Base-by-base conservation (phyloP, 495 filamentous ascomycete genomes). In the Talaromyces adpressus region DNA sequence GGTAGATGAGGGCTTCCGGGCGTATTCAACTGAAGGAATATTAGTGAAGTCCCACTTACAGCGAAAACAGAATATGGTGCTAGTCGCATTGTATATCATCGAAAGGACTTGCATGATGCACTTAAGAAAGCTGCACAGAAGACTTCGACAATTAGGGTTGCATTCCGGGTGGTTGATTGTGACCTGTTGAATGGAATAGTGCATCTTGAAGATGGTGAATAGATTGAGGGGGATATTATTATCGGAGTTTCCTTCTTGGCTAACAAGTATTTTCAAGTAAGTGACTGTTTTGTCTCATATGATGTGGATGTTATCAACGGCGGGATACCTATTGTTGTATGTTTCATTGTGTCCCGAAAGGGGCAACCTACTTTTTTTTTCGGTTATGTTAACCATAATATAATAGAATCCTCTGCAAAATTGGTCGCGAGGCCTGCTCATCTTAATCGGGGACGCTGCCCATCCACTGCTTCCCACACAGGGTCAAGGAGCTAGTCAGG, bases 391-490 rank as follows among this genome's bases (percentile, higher is more conserved):
- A 32, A 32, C 30, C 7, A 32, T 6, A 32, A 1, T 8, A 7
- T 32, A 1, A 32, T 32, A 32, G 30, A 6, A 65, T 1, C 68
- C 68, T 2, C 29, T 70, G 30, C 67, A 68, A 0, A 72, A 60
- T 4, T 75, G 69, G 36, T 64, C 65, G 29, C 59, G 63, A 11
- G 75, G 73, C 27, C 68, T 73, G 0, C 66, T 68, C 4, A 72
- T 76, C 9, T 66, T 81, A 32, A 72, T 79, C 34, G 78, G 76
- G n/a, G 78, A 81, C 36, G 76, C 78, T 1, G 77, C 77, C 0
- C 78, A 79, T 62, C 74, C 76, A 25, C 73, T 77, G 71, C 67
- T 69, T 2, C 75, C 72, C 1, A 59, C 68, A 29, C 73, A 78
- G 47, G 78, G 72, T 0, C 69, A 76, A 30, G 77, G 76, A 18